phyloP scores from a whole-genome alignment of 2,329 filamentous ascomycete species.

The Penicillium sp. region DNA sequence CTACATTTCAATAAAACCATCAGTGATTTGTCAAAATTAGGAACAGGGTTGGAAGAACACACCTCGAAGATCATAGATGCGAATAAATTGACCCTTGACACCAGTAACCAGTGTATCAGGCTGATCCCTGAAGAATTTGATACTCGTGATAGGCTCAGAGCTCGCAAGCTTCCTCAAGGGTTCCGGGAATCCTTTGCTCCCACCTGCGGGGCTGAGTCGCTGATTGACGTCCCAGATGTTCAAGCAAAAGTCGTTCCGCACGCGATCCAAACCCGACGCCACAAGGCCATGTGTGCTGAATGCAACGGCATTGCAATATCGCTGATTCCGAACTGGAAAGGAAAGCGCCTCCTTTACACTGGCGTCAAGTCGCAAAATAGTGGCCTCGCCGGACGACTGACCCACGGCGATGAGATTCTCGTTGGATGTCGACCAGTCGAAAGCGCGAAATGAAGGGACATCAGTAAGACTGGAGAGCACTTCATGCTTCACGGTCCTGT shows the following conservation, averaged over 20 bases:
- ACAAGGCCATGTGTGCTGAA: conserved; percentile 59
- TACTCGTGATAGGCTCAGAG: conserved; percentile 63
- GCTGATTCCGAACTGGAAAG: conserved; percentile 62
- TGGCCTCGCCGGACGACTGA: conserved; percentile 62
- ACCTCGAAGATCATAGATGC: conserved; percentile 65
- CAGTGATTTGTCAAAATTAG: conserved; percentile 1
- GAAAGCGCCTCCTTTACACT: conserved; percentile 49
- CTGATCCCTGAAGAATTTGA: conserved; percentile 63
- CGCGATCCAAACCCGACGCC: conserved; percentile 63
- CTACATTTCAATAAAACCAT: conserved; percentile 17
- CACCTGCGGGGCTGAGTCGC: conserved; percentile 39
- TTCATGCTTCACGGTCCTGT: conserved; percentile 52
- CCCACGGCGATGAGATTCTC: conserved; percentile 62
- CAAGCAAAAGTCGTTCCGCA: conserved; percentile 65
- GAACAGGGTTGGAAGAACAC: conserved; percentile 21
- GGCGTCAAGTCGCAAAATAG: conserved; percentile 57
- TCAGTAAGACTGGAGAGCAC: conserved; percentile 56
- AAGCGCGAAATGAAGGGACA: conserved; percentile 63
- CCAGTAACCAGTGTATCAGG: conserved; percentile 63
- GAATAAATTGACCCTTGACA: conserved; percentile 61
- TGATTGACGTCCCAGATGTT: conserved; percentile 65
- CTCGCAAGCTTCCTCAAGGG: conserved; percentile 62
- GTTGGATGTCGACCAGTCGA: conserved; percentile 65
- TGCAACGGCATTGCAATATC: conserved; percentile 66
- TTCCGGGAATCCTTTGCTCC: conserved; percentile 40